Percentiles rank a stretch among this genome's conserved stretches.
Evolutionary conservation across 176 grass and related monocot genomes (phyloP).

Genomic region (Oryza longistaminata): DNA sequence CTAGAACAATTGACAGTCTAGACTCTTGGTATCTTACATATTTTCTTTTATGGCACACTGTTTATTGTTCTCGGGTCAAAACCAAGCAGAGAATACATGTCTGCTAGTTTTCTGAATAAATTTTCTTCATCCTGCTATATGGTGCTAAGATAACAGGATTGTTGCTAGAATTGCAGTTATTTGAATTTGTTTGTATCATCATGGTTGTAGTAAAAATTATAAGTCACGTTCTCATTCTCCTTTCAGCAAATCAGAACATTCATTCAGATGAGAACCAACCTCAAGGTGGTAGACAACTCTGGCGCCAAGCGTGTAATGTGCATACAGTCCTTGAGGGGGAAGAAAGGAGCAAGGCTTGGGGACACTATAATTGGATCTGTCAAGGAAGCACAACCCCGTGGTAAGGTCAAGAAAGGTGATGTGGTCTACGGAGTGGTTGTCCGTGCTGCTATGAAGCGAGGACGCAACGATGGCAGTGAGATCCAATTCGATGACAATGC

Average conservation of each 20-base stretch:
- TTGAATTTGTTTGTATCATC: neutral
- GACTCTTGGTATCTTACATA: neutral
- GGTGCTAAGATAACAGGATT: too few relatives aligned
- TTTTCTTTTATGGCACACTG: neutral
- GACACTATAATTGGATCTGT: constrained; percentile 87
- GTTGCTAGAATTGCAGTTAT: neutral
- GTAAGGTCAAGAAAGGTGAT: constrained; percentile 98
- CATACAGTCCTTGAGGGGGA: constrained; percentile 80
- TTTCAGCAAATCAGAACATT: constrained; percentile 98
- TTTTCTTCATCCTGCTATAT: neutral
- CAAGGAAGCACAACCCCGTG: constrained; percentile 86
- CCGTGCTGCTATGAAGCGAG: constrained; percentile 85
- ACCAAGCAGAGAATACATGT: neutral
- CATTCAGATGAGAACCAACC: constrained; percentile 98
- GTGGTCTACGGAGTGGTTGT: constrained; percentile 97
- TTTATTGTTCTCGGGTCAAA: neutral
- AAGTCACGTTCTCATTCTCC: neutral
- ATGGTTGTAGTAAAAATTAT: neutral
- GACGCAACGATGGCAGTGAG: constrained; percentile 76
- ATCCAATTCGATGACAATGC: constrained; percentile 92
- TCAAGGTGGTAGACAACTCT: constrained; percentile 95
- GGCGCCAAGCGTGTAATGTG: constrained; percentile 96
- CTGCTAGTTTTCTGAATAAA: neutral
- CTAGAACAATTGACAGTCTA: neutral
- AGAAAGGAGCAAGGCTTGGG: constrained; percentile 77